phyloP scores from a whole-genome alignment of 2,329 filamentous ascomycete species.

The Alternaria atra region DNA sequence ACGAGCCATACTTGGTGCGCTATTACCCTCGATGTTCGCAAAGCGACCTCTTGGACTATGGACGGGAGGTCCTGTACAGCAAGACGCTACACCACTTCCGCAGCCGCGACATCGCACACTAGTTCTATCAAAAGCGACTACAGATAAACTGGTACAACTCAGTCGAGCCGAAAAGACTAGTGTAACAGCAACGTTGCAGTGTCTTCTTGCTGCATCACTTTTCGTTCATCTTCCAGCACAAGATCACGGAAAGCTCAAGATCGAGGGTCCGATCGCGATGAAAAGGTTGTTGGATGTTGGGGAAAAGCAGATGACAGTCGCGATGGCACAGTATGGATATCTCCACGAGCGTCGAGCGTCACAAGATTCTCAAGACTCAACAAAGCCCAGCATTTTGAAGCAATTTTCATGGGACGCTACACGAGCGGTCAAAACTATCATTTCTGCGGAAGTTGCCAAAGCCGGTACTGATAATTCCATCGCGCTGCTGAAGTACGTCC shows the following conservation, averaged over 20 bases:
- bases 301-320: slow-evolving; percentile 45
- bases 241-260: slow-evolving; percentile 42
- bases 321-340: slow-evolving; percentile 22
- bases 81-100: slow-evolving; percentile 14
- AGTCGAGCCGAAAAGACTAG: slow-evolving; percentile 53
- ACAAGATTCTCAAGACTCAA: not conserved
- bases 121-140: slow-evolving; percentile 41
- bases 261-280: slow-evolving; percentile 50
- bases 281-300: slow-evolving; percentile 46
- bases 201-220: slow-evolving; percentile 50
- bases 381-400: not conserved
- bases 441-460: slow-evolving; percentile 28
- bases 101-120: slow-evolving; percentile 43
- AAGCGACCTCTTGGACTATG: slow-evolving; percentile 30
- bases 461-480: slow-evolving; percentile 42
- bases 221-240: slow-evolving; percentile 43
- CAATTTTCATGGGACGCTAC: slow-evolving; percentile 35
- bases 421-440: slow-evolving; percentile 21
- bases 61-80: slow-evolving; percentile 32
- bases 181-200: slow-evolving; percentile 54
- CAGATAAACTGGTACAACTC: slow-evolving; percentile 39
- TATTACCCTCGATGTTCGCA: slow-evolving; percentile 39
- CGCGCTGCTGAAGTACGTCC: slow-evolving; percentile 54
- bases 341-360: slow-evolving; percentile 16
- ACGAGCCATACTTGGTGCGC: slow-evolving; percentile 44